Evolutionary conservation across 2,329 filamentous ascomycete genomes (phyloP).

Genomic region (Alternaria ethzedia): DNA sequence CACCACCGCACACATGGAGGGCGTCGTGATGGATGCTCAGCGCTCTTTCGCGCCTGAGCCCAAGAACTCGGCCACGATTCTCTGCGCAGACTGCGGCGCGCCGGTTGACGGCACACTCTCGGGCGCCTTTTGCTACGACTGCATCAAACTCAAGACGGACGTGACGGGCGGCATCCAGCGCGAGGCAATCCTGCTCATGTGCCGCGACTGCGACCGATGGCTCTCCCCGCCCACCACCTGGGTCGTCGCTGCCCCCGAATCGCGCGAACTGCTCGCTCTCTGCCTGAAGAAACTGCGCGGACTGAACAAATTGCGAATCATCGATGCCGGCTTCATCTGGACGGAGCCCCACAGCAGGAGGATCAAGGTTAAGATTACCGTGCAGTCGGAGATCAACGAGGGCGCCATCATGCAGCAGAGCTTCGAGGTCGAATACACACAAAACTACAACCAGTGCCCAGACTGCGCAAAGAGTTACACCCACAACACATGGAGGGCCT

Average conservation of each 20-base stretch:
- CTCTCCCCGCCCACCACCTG: slow-evolving; percentile 84
- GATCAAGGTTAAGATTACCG: slow-evolving; percentile 93
- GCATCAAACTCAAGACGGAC: slow-evolving; percentile 91
- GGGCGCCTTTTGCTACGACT: slow-evolving; percentile 93
- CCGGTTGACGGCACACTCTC: slow-evolving; percentile 88
- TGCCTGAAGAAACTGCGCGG: slow-evolving; percentile 89
- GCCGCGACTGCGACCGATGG: slow-evolving; percentile 92
- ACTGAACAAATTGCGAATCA: slow-evolving; percentile 87
- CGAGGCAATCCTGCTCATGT: slow-evolving; percentile 88
- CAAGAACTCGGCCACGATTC: slow-evolving; percentile 69
- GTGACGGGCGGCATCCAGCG: slow-evolving; percentile 90
- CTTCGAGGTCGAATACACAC: slow-evolving; percentile 93
- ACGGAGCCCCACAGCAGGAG: slow-evolving; percentile 95
- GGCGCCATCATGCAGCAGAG: slow-evolving; percentile 83
- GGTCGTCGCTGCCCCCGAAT: slow-evolving; percentile 85
- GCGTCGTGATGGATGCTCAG: slow-evolving; percentile 52
- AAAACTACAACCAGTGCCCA: slow-evolving; percentile 90
- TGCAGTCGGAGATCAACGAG: slow-evolving; percentile 74
- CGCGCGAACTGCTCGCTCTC: slow-evolving; percentile 87
- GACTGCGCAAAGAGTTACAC: slow-evolving; percentile 92
- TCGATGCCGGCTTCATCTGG: slow-evolving; percentile 97
- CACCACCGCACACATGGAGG: slow-evolving; percentile 12
- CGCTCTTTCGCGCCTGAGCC: slow-evolving; percentile 49
- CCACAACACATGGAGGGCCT: slow-evolving; percentile 92
- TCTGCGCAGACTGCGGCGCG: slow-evolving; percentile 97